Percentiles rank a stretch among this genome's conserved stretches.
These are phyloP conservation scores for Penicillium sp. DNA, from an alignment of 2,329 filamentous ascomycete genomes.

Conservation along the genomic window DNA sequence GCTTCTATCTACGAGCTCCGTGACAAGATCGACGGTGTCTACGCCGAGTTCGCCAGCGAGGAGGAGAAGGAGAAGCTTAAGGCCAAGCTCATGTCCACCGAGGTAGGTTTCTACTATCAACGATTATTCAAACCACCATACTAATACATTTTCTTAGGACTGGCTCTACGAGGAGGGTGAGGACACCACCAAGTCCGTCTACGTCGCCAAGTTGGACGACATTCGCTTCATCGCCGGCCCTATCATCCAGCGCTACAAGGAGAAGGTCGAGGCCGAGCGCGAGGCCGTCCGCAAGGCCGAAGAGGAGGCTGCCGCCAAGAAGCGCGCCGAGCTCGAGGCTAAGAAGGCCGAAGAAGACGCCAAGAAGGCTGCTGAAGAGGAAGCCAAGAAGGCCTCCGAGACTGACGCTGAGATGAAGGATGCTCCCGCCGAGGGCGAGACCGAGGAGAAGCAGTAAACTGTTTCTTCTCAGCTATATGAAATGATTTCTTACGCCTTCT, in stretches of 20 bases:
- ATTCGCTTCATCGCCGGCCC: slow-evolving; percentile 86
- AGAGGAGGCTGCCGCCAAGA: slow-evolving; percentile 63
- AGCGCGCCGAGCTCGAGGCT: slow-evolving; percentile 64
- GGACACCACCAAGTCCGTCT: slow-evolving; percentile 88
- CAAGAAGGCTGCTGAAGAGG: slow-evolving; percentile 52
- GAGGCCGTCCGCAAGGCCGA: slow-evolving; percentile 64
- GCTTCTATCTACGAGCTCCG: slow-evolving; percentile 95
- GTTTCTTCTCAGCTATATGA: not conserved
- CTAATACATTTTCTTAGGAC: slow-evolving; percentile 57
- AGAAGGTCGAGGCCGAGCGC: slow-evolving; percentile 86
- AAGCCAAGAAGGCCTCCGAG: slow-evolving; percentile 41
- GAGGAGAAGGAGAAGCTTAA: slow-evolving; percentile 87
- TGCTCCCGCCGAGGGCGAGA: slow-evolving; percentile 44
- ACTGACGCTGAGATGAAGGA: slow-evolving; percentile 59
- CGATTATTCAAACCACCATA: slow-evolving; percentile 15
- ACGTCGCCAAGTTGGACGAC: slow-evolving; percentile 93
- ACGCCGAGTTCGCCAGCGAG: slow-evolving; percentile 81
- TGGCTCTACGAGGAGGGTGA: slow-evolving; percentile 98
- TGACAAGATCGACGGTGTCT: slow-evolving; percentile 90
- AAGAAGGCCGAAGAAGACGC: slow-evolving; percentile 52
- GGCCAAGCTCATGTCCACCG: slow-evolving; percentile 73
- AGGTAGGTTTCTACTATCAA: slow-evolving; percentile 60
- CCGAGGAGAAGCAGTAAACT: slow-evolving; percentile 40
- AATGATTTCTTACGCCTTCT: slow-evolving; percentile 9
- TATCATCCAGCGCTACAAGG: slow-evolving; percentile 89